Conservation (phyloP, 148 eudicot species). For the Amaranthus cruentus region DNA sequence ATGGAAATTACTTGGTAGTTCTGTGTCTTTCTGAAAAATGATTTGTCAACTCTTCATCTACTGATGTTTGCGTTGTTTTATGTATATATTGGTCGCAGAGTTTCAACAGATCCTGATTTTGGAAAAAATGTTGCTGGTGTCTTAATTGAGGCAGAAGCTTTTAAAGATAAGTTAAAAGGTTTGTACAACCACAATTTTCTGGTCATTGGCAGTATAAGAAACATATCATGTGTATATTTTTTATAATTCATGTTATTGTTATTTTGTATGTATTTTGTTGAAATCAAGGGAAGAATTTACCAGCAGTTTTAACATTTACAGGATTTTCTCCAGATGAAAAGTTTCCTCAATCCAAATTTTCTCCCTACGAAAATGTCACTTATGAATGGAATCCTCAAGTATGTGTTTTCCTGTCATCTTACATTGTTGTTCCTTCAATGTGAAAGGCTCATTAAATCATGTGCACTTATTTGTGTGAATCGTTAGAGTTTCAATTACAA, state of each 20-base stretch:
- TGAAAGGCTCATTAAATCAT: background rate
- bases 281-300: background rate
- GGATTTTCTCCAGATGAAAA: conserved; percentile 88
- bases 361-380: conserved; percentile 56
- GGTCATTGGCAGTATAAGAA: background rate
- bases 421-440: background rate
- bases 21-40: background rate
- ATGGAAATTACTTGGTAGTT: too few relatives aligned
- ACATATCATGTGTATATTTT: background rate
- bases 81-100: conserved; percentile 36
- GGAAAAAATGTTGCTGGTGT: conserved; percentile 72
- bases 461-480: too few relatives aligned
- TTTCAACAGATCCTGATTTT: conserved; percentile 55
- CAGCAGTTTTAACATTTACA: conserved; percentile 31
- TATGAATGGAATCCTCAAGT: conserved; percentile 93
- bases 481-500: too few relatives aligned
- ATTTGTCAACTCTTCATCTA: background rate
- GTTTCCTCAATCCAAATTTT: conserved; percentile 83
- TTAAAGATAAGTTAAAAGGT: conserved; percentile 48
- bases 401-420: conserved; percentile 32
- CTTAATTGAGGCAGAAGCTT: conserved; percentile 54
- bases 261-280: background rate
- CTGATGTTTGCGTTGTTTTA: conserved; percentile 1
- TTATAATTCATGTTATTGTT: background rate
- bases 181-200: conserved; percentile 5